Base-by-base conservation (phyloP, 192 early-diverging fungal genomes). In the Backusella australiensis region DNA sequence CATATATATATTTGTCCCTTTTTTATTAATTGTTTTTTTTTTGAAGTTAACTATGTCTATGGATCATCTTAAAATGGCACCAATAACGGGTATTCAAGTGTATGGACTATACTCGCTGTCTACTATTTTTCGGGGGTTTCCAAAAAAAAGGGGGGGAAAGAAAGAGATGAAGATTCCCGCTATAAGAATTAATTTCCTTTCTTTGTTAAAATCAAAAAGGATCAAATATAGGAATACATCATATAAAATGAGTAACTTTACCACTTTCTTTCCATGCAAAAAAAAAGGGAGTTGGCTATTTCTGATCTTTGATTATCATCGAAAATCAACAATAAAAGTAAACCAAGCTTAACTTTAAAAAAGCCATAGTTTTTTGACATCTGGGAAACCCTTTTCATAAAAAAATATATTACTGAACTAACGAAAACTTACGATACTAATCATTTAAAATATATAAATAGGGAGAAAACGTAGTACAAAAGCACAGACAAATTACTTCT, bases 401-500 rank as follows among this genome's bases (percentile, higher is more conserved):
- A 63, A 26, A 59, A 59, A 26, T 29, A 63, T 32, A 52, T 59
- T 63, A 63, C 56, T 63, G 56, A 63, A 63, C 56, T 63, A 14
- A 63, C 56, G 56, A 63, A 63, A 63, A 26, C 56, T 63, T 63
- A 63, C 56, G 21, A 63, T 63, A 63, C 21, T 14, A 63, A 63
- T 63, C 23, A 63, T 63, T 29, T 23, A 26, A 23, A 63, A 63
- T 63, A 63, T 63, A 63, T 63, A 63, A 29, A 63, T 63, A 63
- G 56, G 53, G 21, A 29, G 56, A 12, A 23, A 23, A 71, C 17
- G 70, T 71, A 17, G 26, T 21, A 71, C 70, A 71, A 71, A 71
- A 71, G 70, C 70, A 71, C 70, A 71, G 70, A 71, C 70, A 71
- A 71, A 26, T n/a, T 68, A 34, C 67, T 36, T 29, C 26, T 71